phyloP scores from a whole-genome alignment of 805 yeast species.

The Ogataea degrootiae region DNA sequence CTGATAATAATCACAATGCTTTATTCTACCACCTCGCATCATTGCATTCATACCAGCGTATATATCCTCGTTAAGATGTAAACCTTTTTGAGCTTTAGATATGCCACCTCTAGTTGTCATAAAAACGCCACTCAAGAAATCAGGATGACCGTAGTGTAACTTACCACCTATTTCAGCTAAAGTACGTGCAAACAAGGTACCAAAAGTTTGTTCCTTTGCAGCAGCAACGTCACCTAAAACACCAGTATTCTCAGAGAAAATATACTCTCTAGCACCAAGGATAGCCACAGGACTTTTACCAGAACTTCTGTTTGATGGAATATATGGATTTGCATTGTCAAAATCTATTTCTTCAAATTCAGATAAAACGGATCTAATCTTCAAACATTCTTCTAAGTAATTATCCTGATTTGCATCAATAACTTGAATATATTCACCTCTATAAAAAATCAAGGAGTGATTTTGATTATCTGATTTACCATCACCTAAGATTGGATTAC shows the following conservation, averaged over 20 bases:
- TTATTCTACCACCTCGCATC: constrained; percentile 86
- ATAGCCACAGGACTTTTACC: constrained; percentile 70
- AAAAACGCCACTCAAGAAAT: constrained; percentile 81
- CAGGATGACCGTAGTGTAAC: constrained; percentile 95
- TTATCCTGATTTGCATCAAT: constrained; percentile 97
- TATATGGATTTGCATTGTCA: constrained; percentile 40
- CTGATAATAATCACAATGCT: constrained; percentile 93
- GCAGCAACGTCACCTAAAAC: constrained; percentile 95
- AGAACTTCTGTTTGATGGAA: constrained; percentile 49
- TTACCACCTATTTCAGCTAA: constrained; percentile 93
- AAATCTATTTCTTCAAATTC: constrained; percentile 82
- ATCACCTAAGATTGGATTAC: constrained; percentile 89
- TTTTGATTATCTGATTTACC: constrained; percentile 97
- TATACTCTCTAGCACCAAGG: constrained; percentile 91
- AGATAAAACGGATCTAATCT: constrained; percentile 79
- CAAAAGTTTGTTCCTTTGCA: constrained; percentile 95
- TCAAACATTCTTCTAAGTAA: constrained; percentile 88
- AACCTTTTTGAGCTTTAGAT: constrained; percentile 90
- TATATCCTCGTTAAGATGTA: constrained; percentile 91
- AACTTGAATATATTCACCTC: constrained; percentile 94
- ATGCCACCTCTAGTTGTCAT: constrained; percentile 97
- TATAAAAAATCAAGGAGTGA: constrained; percentile 74
- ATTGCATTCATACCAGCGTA: constrained; percentile 93
- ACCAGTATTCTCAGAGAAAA: constrained; percentile 89
- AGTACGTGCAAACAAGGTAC: constrained; percentile 90